Evolutionary conservation across 495 filamentous ascomycete species (phyloP).

Genomic region (Penicillium cinerascens): DNA sequence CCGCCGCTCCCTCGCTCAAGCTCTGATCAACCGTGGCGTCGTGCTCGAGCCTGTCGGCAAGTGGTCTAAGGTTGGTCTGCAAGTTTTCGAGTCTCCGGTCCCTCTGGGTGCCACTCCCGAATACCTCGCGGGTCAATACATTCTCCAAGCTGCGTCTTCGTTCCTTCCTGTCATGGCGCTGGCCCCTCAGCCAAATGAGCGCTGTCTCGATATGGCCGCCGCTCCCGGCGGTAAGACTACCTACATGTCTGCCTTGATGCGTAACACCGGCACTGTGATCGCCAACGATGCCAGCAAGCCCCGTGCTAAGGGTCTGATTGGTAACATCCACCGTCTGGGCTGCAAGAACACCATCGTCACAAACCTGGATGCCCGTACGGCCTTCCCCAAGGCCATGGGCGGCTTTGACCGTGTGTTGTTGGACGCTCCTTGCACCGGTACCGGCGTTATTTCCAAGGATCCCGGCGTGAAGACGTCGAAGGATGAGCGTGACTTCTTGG

Average conservation of each 20-base stretch:
- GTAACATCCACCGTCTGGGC: conserved; percentile 94
- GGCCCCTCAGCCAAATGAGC: conserved; percentile 87
- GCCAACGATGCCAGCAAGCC: conserved; percentile 94
- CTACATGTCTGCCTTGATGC: conserved; percentile 94
- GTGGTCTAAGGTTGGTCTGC: conserved; percentile 96
- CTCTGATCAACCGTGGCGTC: conserved; percentile 94
- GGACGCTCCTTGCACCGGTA: conserved; percentile 79
- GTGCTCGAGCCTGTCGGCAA: conserved; percentile 96
- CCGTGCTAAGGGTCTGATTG: conserved; percentile 93
- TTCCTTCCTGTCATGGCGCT: conserved; percentile 98
- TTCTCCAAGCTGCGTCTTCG: conserved; percentile 92
- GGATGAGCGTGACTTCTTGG: conserved; percentile 86
- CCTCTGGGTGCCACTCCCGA: conserved; percentile 97
- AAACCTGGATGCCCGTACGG: conserved; percentile 84
- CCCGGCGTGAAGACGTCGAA: conserved; percentile 96
- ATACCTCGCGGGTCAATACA: conserved; percentile 96
- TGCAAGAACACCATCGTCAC: conserved; percentile 92
- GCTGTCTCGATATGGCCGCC: conserved; percentile 92
- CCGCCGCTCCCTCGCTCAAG: conserved; percentile 85
- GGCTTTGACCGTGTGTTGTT: conserved; percentile 85
- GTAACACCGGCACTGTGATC: conserved; percentile 93
- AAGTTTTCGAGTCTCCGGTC: conserved; percentile 90
- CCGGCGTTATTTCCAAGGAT: conserved; percentile 93
- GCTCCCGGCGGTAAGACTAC: conserved; percentile 98
- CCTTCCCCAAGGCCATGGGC: conserved; percentile 87